Conservation (phyloP, 2,329 filamentous ascomycete species). For the Gyromitra esculenta region DNA sequence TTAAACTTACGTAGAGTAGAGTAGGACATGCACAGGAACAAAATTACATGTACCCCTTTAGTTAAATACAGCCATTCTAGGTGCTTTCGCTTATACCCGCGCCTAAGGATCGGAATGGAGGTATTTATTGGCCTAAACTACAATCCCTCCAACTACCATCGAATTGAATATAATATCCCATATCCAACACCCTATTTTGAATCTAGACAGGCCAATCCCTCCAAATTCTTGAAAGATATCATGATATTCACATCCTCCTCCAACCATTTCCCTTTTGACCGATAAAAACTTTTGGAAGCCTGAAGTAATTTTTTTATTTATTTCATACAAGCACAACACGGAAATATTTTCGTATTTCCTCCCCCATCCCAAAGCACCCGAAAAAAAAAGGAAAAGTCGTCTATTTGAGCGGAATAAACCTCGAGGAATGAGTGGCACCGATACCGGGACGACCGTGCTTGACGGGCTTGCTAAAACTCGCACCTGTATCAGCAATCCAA, state of each 20-base stretch:
- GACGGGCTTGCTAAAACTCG: slow-evolving; percentile 83
- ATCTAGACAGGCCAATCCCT: neutral
- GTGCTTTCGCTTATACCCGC: neutral
- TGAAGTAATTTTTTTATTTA: slow-evolving; percentile 47
- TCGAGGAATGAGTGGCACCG: slow-evolving; percentile 99
- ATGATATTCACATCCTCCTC: slow-evolving; percentile 1
- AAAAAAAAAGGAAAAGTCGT: slow-evolving; percentile 58
- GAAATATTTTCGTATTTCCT: slow-evolving; percentile 38
- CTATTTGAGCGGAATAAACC: slow-evolving; percentile 99
- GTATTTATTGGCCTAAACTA: slow-evolving; percentile 9
- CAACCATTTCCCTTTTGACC: neutral
- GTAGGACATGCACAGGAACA: neutral
- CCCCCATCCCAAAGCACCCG: slow-evolving; percentile 27
- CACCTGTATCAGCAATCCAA: slow-evolving; percentile 10
- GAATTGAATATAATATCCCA: slow-evolving; percentile 15
- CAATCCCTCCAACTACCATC: neutral
- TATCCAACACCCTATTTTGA: slow-evolving; percentile 6
- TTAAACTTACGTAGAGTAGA: neutral
- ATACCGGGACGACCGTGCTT: slow-evolving; percentile 99
- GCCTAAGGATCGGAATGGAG: neutral
- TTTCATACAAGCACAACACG: slow-evolving; percentile 51
- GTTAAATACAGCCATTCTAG: neutral
- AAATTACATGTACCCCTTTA: neutral
- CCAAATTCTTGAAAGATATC: neutral
- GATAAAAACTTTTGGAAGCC: slow-evolving; percentile 39